Evolutionary conservation across 1,284 basidiomycete genomes (phyloP), one percentile per base, ranked within the genome.

Genomic region (Cryptococcus sp.): DNA sequence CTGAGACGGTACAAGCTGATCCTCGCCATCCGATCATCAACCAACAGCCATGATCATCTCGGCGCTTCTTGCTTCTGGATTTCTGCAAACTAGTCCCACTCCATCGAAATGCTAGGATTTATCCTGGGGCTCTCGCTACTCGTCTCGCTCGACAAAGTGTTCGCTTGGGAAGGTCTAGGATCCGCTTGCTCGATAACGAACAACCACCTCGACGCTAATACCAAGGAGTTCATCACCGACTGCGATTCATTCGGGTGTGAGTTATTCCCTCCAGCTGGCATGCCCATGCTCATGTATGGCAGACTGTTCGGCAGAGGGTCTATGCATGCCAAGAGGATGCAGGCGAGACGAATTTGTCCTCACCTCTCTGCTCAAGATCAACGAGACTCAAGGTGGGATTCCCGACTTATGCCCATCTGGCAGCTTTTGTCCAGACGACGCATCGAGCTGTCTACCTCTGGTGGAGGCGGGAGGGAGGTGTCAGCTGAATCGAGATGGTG

Each of bases 201-300:
- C 26, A 57, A 57, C 33, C 59, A 59, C 35, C 42, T 62, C 11
- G 55, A 59, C 36, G 48, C 45, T 10, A 48, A 56, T 45, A 57
- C 54, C 35, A 59, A 62, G 39, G 59, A 40, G 16, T 62, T 62
- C 41, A 43, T 57, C 12, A 55, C 59, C 16, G 57, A 62, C 32
- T 62, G 59, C 43, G 59, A 62, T 35, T 54, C 55, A 4, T 62
- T 59, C 36, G 59, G 59, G 23, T 62, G 59, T 59, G 28, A 51
- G 57, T 56, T 25, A n/a, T n/a, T n/a, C 7, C 28, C 28, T 31
- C 28, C 9, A 31, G 28, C n/a, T n/a, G n/a, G n/a, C n/a, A n/a
- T n/a, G n/a, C n/a, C n/a, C n/a, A n/a, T 41, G 18, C 21, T 19
- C 21, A 11, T 35, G 23, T 24, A 33, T 46, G 31, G 2, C 40